Conservation (phyloP, 176 grass and related monocot genomes). For the Eragrostis curvula region DNA sequence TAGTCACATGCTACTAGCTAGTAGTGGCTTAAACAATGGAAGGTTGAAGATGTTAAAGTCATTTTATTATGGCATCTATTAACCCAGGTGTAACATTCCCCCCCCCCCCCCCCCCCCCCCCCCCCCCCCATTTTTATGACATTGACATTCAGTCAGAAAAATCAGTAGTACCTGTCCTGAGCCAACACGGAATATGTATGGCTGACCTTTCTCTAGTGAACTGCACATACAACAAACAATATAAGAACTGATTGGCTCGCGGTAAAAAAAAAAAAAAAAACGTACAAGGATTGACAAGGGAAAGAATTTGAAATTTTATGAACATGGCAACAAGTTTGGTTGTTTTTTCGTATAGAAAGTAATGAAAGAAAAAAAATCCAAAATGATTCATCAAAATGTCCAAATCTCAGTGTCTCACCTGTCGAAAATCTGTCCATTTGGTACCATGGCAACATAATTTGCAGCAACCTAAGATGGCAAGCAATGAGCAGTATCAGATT, state of each 20-base stretch:
- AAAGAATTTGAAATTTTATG: not conserved
- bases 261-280: not conserved
- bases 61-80: not conserved
- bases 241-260: not conserved
- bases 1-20: not conserved
- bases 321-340: not conserved
- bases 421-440: conserved; percentile 87
- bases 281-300: not conserved
- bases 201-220: conserved; percentile 81
- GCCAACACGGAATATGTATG: conserved; percentile 95
- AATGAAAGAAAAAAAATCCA: not conserved
- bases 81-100: not conserved
- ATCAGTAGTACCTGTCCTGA: conserved; percentile 68
- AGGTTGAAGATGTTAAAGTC: not conserved
- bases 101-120: too few relatives aligned
- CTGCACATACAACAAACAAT: conserved; percentile 37
- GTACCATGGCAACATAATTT: conserved; percentile 95
- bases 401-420: conserved; percentile 46
- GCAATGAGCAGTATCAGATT: not conserved
- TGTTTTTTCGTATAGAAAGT: not conserved
- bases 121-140: too few relatives aligned
- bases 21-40: not conserved
- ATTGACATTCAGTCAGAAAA: not conserved
- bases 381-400: not conserved
- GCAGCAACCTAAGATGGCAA: conserved; percentile 80